Evolutionary conservation across 2,329 filamentous ascomycete genomes (phyloP), one percentile per base, ranked within the genome.

Genomic region (Coniella lustricola): DNA sequence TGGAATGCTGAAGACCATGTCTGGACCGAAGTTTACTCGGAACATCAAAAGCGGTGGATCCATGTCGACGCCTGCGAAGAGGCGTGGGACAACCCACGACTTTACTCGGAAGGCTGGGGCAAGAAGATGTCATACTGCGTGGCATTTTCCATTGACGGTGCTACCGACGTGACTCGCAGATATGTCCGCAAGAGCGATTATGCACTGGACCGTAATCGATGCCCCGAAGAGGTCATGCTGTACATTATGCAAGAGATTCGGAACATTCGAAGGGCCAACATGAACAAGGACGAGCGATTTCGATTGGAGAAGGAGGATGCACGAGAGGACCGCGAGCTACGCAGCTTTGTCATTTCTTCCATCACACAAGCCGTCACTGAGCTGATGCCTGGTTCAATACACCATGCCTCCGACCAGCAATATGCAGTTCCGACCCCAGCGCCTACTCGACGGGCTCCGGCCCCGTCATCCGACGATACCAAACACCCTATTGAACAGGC

Each of bases 1-100:
- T 98, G 93, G 93, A 97, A 97, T 59, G 85, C 86, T 25, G 93
- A 97, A 67, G 93, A 97, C 64, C 88, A 96, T 62, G 88, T 96
- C 21, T 98, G 93, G 93, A 95, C 90, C 1, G 93, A 97, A 60
- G 85, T 97, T 13, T 98, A 95, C 70, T 96, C 90, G 2, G 87
- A 93, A 54, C 90, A 95, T 67, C 85, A 91, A 62, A 84, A 86
- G 65, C 82, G 90, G 63, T 98, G 93, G 93, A 77, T 97, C n/a
- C 91, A 97, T 57, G 90, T 96, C 36, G 93, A 98, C 65, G 84
- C 85, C 31, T 96, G 91, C 61, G 93, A 97, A 64, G 91, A 91
- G 62, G 82, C 87, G 1, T 97, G 90, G 90, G 93, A 98, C 64
- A 90, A 91, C 61, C 93, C 93, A 44, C 79, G 87, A 39, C 76